A percentile compares a stretch with the other conserved stretches of the same genome.
Conservation (phyloP, 306 rosid species). For the Fragaria vesca region DNA sequence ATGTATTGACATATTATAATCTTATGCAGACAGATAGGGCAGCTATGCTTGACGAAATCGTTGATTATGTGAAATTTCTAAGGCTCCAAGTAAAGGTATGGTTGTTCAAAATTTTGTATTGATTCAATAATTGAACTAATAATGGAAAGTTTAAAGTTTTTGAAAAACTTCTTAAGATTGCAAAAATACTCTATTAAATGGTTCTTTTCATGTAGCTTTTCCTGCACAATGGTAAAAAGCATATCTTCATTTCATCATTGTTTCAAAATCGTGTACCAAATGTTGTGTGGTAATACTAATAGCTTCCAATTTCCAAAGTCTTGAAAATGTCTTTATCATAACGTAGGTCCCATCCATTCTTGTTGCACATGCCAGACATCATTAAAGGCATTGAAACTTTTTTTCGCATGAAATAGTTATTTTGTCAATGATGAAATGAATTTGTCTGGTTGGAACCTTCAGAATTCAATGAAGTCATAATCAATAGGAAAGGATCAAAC, state of each 20-base stretch:
- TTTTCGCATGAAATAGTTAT: conserved; percentile 18
- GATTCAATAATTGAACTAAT: conserved; percentile 11
- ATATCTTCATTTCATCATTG: conserved; percentile 12
- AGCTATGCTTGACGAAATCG: conserved; percentile 96
- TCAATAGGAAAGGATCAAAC: conserved; percentile 7
- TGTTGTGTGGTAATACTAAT: conserved; percentile 19
- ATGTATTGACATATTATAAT: conserved; percentile 8
- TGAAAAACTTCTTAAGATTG: neutral
- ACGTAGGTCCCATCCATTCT: conserved; percentile 30
- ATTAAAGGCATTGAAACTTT: conserved; percentile 18
- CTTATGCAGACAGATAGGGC: conserved; percentile 86
- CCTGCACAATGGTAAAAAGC: neutral
- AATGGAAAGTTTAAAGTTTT: conserved; percentile 7
- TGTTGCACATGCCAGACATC: conserved; percentile 21
- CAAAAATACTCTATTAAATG: neutral
- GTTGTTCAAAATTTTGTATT: conserved; percentile 7
- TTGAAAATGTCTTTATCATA: conserved; percentile 12
- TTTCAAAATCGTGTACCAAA: conserved; percentile 25
- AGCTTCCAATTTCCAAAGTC: conserved; percentile 12
- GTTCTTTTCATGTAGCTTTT: neutral
- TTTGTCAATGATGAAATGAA: conserved; percentile 34
- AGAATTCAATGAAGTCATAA: conserved; percentile 20
- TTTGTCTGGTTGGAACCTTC: conserved; percentile 24
- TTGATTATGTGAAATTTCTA: conserved; percentile 94
- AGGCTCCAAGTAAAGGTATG: conserved; percentile 98